phyloP scores from a whole-genome alignment of 2,329 filamentous ascomycete genomes.

The Calonectria multiphialidica region DNA sequence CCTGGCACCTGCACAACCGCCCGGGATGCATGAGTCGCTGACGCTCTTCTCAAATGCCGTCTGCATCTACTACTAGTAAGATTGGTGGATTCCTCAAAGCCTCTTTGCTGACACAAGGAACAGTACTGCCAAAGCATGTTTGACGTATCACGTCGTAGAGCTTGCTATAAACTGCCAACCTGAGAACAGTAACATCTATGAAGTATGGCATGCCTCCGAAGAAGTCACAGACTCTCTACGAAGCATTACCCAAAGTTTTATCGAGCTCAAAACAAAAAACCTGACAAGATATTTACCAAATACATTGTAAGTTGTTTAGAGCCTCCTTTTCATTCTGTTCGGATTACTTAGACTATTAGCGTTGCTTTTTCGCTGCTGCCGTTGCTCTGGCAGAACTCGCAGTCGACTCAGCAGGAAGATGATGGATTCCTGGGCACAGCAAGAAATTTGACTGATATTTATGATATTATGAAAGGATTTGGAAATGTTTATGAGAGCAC shows the following conservation, averaged over 20 bases:
- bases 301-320: constrained; percentile 25
- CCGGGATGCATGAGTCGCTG: constrained; percentile 5
- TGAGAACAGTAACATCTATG: neutral
- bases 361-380: constrained; percentile 10
- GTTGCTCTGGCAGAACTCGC: constrained; percentile 5
- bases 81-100: too few species aligned
- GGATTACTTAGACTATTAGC: neutral
- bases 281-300: constrained; percentile 17
- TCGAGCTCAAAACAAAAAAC: neutral
- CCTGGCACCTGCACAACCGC: neutral
- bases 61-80: constrained; percentile 23
- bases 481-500: constrained; percentile 3
- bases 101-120: neutral
- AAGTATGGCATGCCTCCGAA: constrained; percentile 11
- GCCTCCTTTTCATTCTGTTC: neutral
- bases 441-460: neutral
- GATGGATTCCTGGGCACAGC: neutral
- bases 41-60: constrained; percentile 8
- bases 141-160: neutral
- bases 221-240: constrained; percentile 9
- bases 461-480: neutral
- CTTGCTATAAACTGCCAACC: neutral
- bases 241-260: neutral
- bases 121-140: constrained; percentile 17
- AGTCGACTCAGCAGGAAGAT: neutral